These are phyloP conservation scores for Xylaria flabelliformis DNA, from an alignment of 495 filamentous ascomycete species.

Conservation along the genomic window DNA sequence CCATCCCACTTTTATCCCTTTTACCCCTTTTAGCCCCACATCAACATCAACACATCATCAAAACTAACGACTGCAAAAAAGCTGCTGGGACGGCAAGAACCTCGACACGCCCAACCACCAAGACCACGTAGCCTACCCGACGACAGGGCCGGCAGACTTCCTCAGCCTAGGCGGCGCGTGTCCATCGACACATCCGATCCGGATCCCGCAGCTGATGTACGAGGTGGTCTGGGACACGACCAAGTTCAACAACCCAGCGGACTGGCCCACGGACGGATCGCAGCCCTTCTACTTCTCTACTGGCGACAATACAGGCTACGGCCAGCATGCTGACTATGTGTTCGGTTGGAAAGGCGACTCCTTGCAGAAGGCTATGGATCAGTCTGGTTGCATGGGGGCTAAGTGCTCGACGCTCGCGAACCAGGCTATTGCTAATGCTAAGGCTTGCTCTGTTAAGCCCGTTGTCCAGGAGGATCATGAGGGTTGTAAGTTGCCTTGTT, in stretches of 20 bases:
- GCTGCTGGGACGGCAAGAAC: constrained; percentile 63
- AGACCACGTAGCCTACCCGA: constrained; percentile 56
- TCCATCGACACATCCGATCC: constrained; percentile 55
- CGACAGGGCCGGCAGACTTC: constrained; percentile 54
- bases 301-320: constrained; percentile 48
- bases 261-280: constrained; percentile 54
- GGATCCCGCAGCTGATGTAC: constrained; percentile 59
- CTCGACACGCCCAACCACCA: constrained; percentile 61
- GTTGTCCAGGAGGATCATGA: constrained; percentile 37
- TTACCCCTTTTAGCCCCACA: too few species aligned
- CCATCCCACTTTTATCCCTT: too few species aligned
- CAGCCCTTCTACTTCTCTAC: constrained; percentile 57
- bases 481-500: constrained; percentile 33
- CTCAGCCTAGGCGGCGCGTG: constrained; percentile 50
- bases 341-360: constrained; percentile 57
- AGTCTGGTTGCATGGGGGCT: constrained; percentile 50
- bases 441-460: constrained; percentile 37
- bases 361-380: constrained; percentile 58
- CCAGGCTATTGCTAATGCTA: constrained; percentile 44
- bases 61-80: constrained; percentile 25
- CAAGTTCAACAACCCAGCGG: constrained; percentile 50
- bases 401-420: constrained; percentile 45
- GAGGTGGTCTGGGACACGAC: constrained; percentile 61
- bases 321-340: constrained; percentile 59
- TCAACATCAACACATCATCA: too few species aligned